A percentile compares a stretch with the other conserved stretches of the same genome.
These are phyloP conservation scores for Pseudocercospora fijiensis DNA, from an alignment of 2,329 filamentous ascomycete genomes.

Conservation along the genomic window DNA sequence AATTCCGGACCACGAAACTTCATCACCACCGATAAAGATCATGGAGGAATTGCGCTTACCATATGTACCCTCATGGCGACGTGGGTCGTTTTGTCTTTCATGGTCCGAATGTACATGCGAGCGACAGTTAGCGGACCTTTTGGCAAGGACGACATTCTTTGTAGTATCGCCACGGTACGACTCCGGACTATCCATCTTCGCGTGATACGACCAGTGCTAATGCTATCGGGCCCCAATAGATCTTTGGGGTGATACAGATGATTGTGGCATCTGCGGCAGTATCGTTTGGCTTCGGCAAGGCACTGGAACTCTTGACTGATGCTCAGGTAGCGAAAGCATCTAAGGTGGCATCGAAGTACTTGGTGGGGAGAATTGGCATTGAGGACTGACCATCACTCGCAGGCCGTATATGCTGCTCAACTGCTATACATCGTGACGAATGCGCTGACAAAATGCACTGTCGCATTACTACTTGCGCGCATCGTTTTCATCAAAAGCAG, in stretches of 20 bases:
- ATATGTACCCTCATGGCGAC: constrained; percentile 30
- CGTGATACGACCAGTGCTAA: not conserved
- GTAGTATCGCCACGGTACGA: constrained; percentile 27
- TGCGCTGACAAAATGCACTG: constrained; percentile 27
- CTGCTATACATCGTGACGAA: constrained; percentile 28
- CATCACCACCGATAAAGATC: constrained; percentile 28
- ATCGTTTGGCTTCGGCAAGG: constrained; percentile 29
- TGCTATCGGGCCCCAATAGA: constrained; percentile 8
- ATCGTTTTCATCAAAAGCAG: constrained; percentile 28
- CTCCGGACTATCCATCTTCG: not conserved
- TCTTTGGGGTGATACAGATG: constrained; percentile 28
- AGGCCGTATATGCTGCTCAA: constrained; percentile 28
- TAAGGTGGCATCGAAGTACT: constrained; percentile 18
- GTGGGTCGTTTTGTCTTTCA: constrained; percentile 29
- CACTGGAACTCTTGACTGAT: constrained; percentile 20
- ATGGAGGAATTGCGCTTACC: constrained; percentile 30
- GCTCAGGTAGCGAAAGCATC: constrained; percentile 19
- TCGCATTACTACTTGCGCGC: constrained; percentile 29
- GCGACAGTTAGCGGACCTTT: constrained; percentile 28
- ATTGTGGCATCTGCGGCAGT: constrained; percentile 25
- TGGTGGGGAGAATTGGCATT: not conserved
- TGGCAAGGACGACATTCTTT: constrained; percentile 28
- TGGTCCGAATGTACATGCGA: constrained; percentile 29
- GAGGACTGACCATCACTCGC: not conserved
- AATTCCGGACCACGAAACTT: constrained; percentile 27